These are phyloP conservation scores for Allium sativum DNA, from an alignment of 106 monocot species.

Conservation along the genomic window DNA sequence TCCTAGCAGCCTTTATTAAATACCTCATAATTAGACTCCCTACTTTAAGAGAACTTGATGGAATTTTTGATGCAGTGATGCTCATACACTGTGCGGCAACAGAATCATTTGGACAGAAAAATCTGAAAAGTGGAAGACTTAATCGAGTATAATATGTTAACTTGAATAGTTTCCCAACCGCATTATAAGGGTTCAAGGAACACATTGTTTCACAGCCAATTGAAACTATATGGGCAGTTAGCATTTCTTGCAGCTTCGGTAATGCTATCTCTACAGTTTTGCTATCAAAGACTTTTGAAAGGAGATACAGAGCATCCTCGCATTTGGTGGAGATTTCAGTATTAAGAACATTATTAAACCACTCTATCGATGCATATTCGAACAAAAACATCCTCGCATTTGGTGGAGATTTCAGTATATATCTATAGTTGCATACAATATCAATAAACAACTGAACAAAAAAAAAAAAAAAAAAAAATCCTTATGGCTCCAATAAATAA, in stretches of 20 bases:
- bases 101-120: conserved; percentile 73
- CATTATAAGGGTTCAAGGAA: conserved; percentile 51
- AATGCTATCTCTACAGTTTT: conserved; percentile 64
- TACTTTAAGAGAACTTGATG: too few species aligned
- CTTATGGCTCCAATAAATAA: too few species aligned
- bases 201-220: conserved; percentile 77
- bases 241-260: conserved; percentile 82
- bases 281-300: conserved; percentile 64
- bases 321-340: conserved; percentile 73
- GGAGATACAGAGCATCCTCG: conserved; percentile 54
- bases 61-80: too few species aligned
- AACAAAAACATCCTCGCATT: too few species aligned
- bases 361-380: too few species aligned
- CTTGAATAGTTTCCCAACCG: conserved; percentile 43
- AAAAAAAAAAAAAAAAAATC: too few species aligned
- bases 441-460: too few species aligned
- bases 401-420: too few species aligned
- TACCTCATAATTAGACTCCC: too few species aligned
- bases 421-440: too few species aligned
- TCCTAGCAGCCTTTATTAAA: background rate
- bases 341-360: conserved; percentile 89
- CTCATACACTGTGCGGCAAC: too few species aligned
- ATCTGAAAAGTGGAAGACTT: conserved; percentile 60
- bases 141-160: conserved; percentile 65
- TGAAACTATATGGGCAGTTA: conserved; percentile 72